phyloP scores from a whole-genome alignment of 352 stramenopile species.

The Pythium sukuiense region DNA sequence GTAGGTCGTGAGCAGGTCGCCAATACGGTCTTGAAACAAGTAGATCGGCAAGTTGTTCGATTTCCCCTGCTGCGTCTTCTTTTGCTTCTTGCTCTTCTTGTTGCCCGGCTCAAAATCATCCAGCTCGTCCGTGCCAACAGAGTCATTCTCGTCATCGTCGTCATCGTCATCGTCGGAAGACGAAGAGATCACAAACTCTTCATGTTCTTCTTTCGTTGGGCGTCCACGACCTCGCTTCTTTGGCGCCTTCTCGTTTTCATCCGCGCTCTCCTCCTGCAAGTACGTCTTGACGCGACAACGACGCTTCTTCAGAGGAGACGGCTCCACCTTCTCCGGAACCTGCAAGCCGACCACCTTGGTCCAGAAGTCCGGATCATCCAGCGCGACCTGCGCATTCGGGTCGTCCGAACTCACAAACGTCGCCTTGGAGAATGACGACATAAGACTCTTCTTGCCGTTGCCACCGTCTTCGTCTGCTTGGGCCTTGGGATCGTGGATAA shows the following conservation, averaged over 20 bases:
- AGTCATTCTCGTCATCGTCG: slow-evolving; percentile 49
- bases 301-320: slow-evolving; percentile 74
- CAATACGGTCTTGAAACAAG: slow-evolving; percentile 41
- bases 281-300: slow-evolving; percentile 80
- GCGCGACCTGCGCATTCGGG: slow-evolving; percentile 84
- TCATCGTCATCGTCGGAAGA: slow-evolving; percentile 46
- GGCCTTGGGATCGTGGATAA: slow-evolving; percentile 82
- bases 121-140: slow-evolving; percentile 36
- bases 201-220: slow-evolving; percentile 48
- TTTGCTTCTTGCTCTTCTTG: slow-evolving; percentile 36
- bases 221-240: slow-evolving; percentile 21
- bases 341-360: slow-evolving; percentile 92
- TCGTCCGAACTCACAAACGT: slow-evolving; percentile 90
- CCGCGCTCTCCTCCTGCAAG: slow-evolving; percentile 57
- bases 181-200: slow-evolving; percentile 75
- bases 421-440: slow-evolving; percentile 92
- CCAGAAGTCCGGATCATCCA: slow-evolving; percentile 95
- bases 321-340: slow-evolving; percentile 61
- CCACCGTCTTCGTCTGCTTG: slow-evolving; percentile 35
- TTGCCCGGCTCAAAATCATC: slow-evolving; percentile 43
- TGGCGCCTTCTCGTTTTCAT: slow-evolving; percentile 38
- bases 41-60: slow-evolving; percentile 32
- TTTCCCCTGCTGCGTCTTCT: slow-evolving; percentile 25
- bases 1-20: slow-evolving; percentile 53
- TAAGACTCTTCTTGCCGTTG: slow-evolving; percentile 69